Evolutionary conservation across 495 filamentous ascomycete genomes (phyloP).

Genomic region (Daldinia decipiens): DNA sequence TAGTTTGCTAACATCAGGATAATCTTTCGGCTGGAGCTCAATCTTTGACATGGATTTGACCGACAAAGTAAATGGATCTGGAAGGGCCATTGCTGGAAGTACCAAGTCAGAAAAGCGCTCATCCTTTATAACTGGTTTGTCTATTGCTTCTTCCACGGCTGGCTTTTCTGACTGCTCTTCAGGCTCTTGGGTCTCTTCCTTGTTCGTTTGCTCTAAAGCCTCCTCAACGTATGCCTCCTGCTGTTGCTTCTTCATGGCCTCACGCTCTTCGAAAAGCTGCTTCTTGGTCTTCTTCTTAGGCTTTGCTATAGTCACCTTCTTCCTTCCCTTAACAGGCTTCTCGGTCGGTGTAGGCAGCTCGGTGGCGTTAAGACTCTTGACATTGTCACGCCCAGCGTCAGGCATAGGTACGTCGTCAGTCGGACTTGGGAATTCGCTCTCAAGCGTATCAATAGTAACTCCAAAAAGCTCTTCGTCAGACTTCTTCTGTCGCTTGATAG

Average conservation of each 20-base stretch:
- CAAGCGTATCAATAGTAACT: conserved; percentile 64
- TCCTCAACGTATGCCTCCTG: conserved; percentile 53
- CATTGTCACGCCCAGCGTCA: conserved; percentile 49
- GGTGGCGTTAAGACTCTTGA: conserved; percentile 52
- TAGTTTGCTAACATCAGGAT: conserved; percentile 80
- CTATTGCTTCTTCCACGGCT: conserved; percentile 17
- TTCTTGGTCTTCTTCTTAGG: conserved; percentile 77
- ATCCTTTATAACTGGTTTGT: conserved; percentile 35
- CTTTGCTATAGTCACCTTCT: conserved; percentile 57
- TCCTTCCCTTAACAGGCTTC: conserved; percentile 49
- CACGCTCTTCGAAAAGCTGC: conserved; percentile 74
- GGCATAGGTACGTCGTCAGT: conserved; percentile 54
- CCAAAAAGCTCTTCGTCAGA: conserved; percentile 83
- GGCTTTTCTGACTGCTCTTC: conserved; percentile 32
- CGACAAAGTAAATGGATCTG: conserved; percentile 40
- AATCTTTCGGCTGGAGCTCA: conserved; percentile 71
- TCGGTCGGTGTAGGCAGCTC: conserved; percentile 31
- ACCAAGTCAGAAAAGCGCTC: conserved; percentile 47
- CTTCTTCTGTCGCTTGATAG: conserved; percentile 76
- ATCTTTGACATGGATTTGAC: conserved; percentile 41
- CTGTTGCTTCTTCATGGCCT: conserved; percentile 66
- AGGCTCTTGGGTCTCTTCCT: conserved; percentile 50
- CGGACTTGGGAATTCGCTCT: conserved; percentile 56
- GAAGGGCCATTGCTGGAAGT: conserved; percentile 41
- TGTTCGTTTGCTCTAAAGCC: conserved; percentile 36